Percentiles rank a stretch among this genome's conserved stretches.
These are phyloP conservation scores for Panaeolus papilionaceus DNA, from an alignment of 768 basidiomycete species.

Conservation along the genomic window DNA sequence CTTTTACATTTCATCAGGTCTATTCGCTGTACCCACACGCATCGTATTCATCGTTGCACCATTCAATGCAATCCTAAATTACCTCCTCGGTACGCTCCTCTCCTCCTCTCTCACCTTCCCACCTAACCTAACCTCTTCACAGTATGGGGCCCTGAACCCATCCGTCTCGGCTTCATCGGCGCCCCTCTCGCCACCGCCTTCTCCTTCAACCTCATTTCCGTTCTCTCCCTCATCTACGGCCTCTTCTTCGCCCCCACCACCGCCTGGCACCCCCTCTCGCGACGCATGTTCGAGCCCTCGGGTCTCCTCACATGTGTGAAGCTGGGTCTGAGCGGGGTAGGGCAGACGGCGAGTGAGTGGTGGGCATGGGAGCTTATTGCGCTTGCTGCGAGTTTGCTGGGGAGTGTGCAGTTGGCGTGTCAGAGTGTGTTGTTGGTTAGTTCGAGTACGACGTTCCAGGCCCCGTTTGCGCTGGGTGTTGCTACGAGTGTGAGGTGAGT, in stretches of 20 bases:
- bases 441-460: conserved; percentile 79
- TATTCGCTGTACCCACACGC: conserved; percentile 86
- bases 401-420: conserved; percentile 82
- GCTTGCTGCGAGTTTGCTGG: conserved; percentile 64
- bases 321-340: conserved; percentile 85
- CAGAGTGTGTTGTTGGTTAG: conserved; percentile 88
- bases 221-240: conserved; percentile 68
- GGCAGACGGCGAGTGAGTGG: conserved; percentile 91
- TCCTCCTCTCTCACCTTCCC: neutral
- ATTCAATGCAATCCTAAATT: conserved; percentile 84
- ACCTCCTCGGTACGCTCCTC: conserved; percentile 71
- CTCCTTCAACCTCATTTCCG: conserved; percentile 84
- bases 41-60: conserved; percentile 87
- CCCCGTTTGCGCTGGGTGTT: conserved; percentile 82
- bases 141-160: conserved; percentile 84
- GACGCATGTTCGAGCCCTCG: conserved; percentile 69
- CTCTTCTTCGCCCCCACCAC: conserved; percentile 64
- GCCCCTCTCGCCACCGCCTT: conserved; percentile 91
- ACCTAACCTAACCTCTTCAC: neutral
- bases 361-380: conserved; percentile 95
- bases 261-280: conserved; percentile 83
- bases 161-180: conserved; percentile 89
- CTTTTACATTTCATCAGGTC: conserved; percentile 44
- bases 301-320: conserved; percentile 60
- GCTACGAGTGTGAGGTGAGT: conserved; percentile 84